A percentile compares a stretch with the other conserved stretches of the same genome.
phyloP scores from a whole-genome alignment of 768 basidiomycete genomes.

The Rhodosporidiobolus sp. region DNA sequence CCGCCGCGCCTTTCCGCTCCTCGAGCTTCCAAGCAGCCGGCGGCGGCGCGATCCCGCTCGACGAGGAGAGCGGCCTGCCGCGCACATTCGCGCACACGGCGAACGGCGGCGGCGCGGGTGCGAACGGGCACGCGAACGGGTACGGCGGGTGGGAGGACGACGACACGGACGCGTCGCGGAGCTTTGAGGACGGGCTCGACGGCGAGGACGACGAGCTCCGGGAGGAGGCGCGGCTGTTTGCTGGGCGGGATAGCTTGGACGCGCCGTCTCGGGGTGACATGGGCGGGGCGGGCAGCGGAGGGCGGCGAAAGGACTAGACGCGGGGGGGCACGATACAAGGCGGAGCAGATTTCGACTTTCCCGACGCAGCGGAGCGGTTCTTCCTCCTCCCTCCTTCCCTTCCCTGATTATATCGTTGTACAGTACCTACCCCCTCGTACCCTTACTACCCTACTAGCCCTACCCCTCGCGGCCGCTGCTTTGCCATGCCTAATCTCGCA shows the following conservation, averaged over 20 bases:
- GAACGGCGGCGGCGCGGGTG: not conserved
- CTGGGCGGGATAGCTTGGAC: constrained; percentile 19
- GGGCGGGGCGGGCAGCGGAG: not conserved
- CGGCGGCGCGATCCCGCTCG: constrained; percentile 23
- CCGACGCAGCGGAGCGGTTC: too few relatives aligned
- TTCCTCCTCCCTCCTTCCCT: not conserved
- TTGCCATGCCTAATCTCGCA: constrained; percentile 1
- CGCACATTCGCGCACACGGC: constrained; percentile 24
- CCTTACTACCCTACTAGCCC: not conserved
- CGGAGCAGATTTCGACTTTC: too few relatives aligned
- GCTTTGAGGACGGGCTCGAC: not conserved
- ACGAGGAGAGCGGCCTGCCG: constrained; percentile 28
- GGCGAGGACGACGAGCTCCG: constrained; percentile 10
- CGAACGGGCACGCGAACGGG: constrained; percentile 28
- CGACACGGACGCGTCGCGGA: not conserved
- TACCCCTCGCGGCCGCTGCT: too few relatives aligned
- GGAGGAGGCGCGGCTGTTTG: not conserved
- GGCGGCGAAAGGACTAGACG: not conserved
- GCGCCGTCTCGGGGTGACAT: constrained; percentile 17
- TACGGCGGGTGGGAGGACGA: constrained; percentile 37
- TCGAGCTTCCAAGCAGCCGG: not conserved
- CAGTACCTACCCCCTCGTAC: not conserved
- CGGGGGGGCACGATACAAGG: too few relatives aligned
- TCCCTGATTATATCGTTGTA: too few relatives aligned
- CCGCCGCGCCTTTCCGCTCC: constrained; percentile 6